Base-by-base conservation (phyloP, 106 monocot genomes). In the Dendrobium huoshanense region DNA sequence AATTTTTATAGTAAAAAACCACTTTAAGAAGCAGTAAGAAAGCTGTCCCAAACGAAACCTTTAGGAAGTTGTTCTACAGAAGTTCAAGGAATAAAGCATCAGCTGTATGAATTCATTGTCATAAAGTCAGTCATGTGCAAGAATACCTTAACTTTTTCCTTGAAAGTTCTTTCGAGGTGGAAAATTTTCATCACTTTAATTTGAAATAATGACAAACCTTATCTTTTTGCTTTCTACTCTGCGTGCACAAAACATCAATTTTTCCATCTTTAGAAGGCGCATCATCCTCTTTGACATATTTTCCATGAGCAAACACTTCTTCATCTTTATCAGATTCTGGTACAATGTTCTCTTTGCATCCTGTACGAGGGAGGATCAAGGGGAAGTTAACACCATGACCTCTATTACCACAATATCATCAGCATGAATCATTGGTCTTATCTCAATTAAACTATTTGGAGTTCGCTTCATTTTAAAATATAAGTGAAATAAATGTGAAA, bases 181-280 rank as follows among this genome's bases (percentile, higher is more conserved):
- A 37, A 70, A 33, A 17, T 16, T 15, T 33, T 70, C 64, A 37
- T 37, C 15, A 70, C 70, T 37, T 37, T 70, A 10, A 37, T 8
- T 37, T 15, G 33, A 13, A 27, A 76, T 76, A 51, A 77, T 41
- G 40, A n/a, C 17, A 55, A 80, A 86, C 86, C 86, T 83, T 87
- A 41, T 80, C 45, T 74, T 87, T 83, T 61, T 22, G 41, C 44
- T 83, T 83, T 73, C 17, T 78, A 19, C 22, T 33, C 17, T 17
- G 58, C 58, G 19, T 59, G 37, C 43, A 78, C 72, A 45, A 47
- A 42, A 8, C 51, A 16, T 81, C 31, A 73, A 72, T 25, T 43
- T 55, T 74, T 55, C 33, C 55, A 78, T 67, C 75, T 82, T 82
- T 78, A 67, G 67, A 41, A 20, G 42, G 42, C n/a, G 11, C 45